Evolutionary conservation across 768 basidiomycete genomes (phyloP).

Genomic region (Rubroboletus pulcherrimus): DNA sequence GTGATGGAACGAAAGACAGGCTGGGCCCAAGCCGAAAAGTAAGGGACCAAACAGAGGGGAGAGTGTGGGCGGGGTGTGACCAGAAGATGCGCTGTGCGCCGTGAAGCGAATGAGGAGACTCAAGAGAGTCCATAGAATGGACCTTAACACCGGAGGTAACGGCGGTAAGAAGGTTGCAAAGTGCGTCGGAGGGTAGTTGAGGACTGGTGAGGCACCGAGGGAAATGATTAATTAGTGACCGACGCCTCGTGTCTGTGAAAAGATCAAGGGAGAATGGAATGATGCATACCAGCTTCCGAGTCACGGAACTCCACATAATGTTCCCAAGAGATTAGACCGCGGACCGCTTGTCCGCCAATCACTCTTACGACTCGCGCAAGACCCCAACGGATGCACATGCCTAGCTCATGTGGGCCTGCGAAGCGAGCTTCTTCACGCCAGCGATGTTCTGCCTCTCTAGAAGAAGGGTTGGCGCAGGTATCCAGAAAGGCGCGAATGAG

Average conservation of each 20-base stretch:
- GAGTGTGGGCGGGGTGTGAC: slow-evolving; percentile 87
- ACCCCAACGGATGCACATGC: slow-evolving; percentile 92
- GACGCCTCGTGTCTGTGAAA: slow-evolving; percentile 25
- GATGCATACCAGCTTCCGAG: slow-evolving; percentile 70
- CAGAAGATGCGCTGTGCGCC: slow-evolving; percentile 79
- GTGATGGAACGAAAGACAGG: slow-evolving; percentile 48
- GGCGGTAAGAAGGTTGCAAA: slow-evolving; percentile 65
- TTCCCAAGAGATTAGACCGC: slow-evolving; percentile 85
- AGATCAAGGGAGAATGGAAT: slow-evolving; percentile 16
- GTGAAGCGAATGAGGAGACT: slow-evolving; percentile 79
- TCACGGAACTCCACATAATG: slow-evolving; percentile 78
- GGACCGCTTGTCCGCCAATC: slow-evolving; percentile 64
- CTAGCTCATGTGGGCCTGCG: slow-evolving; percentile 83
- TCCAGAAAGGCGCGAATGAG: slow-evolving; percentile 81
- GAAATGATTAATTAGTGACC: slow-evolving; percentile 17
- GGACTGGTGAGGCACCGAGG: slow-evolving; percentile 34
- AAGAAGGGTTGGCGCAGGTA: slow-evolving; percentile 42
- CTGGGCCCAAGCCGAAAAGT: slow-evolving; percentile 73
- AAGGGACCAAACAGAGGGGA: slow-evolving; percentile 88
- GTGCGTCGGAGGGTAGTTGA: slow-evolving; percentile 65
- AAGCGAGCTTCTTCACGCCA: slow-evolving; percentile 83
- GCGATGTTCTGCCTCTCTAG: slow-evolving; percentile 43
- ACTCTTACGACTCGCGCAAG: slow-evolving; percentile 75
- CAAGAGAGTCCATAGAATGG: slow-evolving; percentile 65
- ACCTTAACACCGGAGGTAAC: slow-evolving; percentile 50